Evolutionary conservation across 108 stramenopile genomes (phyloP).

Genomic region (Discostella pseudostelligera): DNA sequence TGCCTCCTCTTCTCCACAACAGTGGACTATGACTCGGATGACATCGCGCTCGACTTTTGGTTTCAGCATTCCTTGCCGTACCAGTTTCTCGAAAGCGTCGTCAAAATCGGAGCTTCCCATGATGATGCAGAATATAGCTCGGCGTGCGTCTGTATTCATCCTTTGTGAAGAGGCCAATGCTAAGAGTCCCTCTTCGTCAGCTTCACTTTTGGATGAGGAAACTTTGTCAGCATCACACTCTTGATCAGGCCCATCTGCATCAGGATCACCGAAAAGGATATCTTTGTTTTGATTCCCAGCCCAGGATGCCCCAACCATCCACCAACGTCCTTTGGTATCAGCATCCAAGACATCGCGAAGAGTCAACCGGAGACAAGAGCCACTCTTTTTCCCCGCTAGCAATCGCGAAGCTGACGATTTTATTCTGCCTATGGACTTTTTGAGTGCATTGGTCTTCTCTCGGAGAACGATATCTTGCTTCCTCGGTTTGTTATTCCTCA

Average conservation of each 20-base stretch:
- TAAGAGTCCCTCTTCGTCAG: slow-evolving; percentile 62
- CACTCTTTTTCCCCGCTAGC: slow-evolving; percentile 46
- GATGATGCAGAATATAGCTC: slow-evolving; percentile 92
- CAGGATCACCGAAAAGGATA: slow-evolving; percentile 36
- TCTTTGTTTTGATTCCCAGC: slow-evolving; percentile 77
- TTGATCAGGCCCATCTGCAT: slow-evolving; percentile 10
- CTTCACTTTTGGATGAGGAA: slow-evolving; percentile 10
- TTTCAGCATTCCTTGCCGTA: slow-evolving; percentile 79
- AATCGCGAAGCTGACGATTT: slow-evolving; percentile 59
- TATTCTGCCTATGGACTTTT: slow-evolving; percentile 81
- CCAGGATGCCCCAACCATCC: slow-evolving; percentile 94
- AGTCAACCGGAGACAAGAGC: slow-evolving; percentile 72
- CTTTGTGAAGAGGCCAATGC: slow-evolving; percentile 84
- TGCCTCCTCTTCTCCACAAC: slow-evolving; percentile 86
- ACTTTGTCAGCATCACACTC: slow-evolving; percentile 9
- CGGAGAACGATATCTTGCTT: slow-evolving; percentile 67
- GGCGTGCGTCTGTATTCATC: slow-evolving; percentile 92
- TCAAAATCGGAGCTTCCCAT: slow-evolving; percentile 91
- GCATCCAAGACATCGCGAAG: slow-evolving; percentile 79
- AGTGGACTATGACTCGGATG: slow-evolving; percentile 91
- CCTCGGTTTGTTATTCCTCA: slow-evolving; percentile 91
- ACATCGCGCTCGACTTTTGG: slow-evolving; percentile 87
- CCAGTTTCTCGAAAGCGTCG: slow-evolving; percentile 93
- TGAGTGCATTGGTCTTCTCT: slow-evolving; percentile 68
- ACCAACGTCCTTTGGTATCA: slow-evolving; percentile 91